A percentile compares a stretch with the other conserved stretches of the same genome.
Conservation (phyloP, 805 yeast species). For the Candida morakotiae region DNA sequence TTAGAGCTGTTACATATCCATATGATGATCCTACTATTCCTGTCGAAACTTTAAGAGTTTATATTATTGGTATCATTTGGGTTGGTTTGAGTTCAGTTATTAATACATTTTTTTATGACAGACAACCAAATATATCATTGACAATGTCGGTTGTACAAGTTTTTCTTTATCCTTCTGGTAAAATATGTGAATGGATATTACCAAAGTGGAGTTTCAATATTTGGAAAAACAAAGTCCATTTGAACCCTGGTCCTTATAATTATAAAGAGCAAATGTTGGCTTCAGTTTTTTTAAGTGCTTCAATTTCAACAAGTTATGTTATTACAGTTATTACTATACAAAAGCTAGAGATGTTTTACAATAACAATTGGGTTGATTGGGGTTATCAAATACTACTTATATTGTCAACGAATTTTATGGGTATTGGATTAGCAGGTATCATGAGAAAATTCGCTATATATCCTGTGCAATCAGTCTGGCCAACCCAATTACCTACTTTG, state of each 20-base stretch:
- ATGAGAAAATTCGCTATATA: constrained; percentile 22
- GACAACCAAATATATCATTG: constrained; percentile 46
- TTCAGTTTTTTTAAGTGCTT: constrained; percentile 41
- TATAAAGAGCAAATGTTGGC: constrained; percentile 65
- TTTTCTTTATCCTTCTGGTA: constrained; percentile 43
- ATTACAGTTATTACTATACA: constrained; percentile 20
- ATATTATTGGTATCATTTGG: constrained; percentile 49
- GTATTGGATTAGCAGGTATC: constrained; percentile 27
- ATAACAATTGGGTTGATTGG: constrained; percentile 20
- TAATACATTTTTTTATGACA: constrained; percentile 52
- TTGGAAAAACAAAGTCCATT: constrained; percentile 21
- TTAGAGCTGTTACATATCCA: constrained; percentile 25
- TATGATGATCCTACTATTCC: constrained; percentile 33
- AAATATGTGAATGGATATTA: constrained; percentile 23
- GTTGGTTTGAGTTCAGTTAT: constrained; percentile 49
- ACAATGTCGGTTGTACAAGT: constrained; percentile 41
- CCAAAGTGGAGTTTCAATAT: constrained; percentile 32
- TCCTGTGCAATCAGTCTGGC: constrained; percentile 25
- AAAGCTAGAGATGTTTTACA: constrained; percentile 18
- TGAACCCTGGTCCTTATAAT: constrained; percentile 54
- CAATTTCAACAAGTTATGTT: constrained; percentile 22
- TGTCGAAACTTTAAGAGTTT: constrained; percentile 43
- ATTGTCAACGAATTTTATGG: constrained; percentile 21
- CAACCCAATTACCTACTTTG: constrained; percentile 22
- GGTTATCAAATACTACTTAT: constrained; percentile 23